phyloP scores from a whole-genome alignment of 805 yeast genomes.

The Cyberlindnera galapagoensis region DNA sequence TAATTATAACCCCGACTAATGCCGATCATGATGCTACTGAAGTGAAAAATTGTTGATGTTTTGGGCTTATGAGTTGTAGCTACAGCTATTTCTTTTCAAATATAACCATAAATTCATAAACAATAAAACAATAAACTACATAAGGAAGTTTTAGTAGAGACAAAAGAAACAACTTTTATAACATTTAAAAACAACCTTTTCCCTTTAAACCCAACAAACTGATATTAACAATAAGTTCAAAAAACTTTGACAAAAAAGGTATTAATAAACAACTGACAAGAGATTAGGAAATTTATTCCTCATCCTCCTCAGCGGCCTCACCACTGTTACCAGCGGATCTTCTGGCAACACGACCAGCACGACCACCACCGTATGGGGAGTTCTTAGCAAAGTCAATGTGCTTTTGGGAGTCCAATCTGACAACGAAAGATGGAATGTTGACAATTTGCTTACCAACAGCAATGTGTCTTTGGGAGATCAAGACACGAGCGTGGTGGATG shows the following conservation, averaged over 20 bases:
- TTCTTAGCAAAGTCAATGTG: slow-evolving; percentile 99
- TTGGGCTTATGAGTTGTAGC: no score
- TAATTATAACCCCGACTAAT: no score
- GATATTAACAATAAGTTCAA: slow-evolving; percentile 6
- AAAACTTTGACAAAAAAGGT: not conserved
- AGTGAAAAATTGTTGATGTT: no score
- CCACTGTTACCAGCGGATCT: slow-evolving; percentile 39
- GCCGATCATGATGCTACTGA: no score
- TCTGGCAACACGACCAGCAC: slow-evolving; percentile 99
- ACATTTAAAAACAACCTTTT: slow-evolving; percentile 3
- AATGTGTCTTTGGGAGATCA: slow-evolving; percentile 98
- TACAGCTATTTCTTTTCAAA: no score
- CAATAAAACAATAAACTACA: slow-evolving; percentile 1
- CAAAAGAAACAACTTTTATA: slow-evolving; percentile 5
- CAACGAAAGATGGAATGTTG: slow-evolving; percentile 98
- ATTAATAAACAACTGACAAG: not conserved
- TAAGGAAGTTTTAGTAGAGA: not conserved
- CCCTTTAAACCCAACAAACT: no score
- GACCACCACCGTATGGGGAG: slow-evolving; percentile 99
- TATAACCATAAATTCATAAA: no score
- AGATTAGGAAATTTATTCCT: slow-evolving; percentile 43
- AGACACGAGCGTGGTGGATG: slow-evolving; percentile 99
- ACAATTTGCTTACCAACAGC: slow-evolving; percentile 99
- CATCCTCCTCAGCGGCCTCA: slow-evolving; percentile 67
- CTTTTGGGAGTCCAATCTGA: slow-evolving; percentile 99